Conservation (phyloP, 2,329 filamentous ascomycete genomes). For the Scytalidium sp. region DNA sequence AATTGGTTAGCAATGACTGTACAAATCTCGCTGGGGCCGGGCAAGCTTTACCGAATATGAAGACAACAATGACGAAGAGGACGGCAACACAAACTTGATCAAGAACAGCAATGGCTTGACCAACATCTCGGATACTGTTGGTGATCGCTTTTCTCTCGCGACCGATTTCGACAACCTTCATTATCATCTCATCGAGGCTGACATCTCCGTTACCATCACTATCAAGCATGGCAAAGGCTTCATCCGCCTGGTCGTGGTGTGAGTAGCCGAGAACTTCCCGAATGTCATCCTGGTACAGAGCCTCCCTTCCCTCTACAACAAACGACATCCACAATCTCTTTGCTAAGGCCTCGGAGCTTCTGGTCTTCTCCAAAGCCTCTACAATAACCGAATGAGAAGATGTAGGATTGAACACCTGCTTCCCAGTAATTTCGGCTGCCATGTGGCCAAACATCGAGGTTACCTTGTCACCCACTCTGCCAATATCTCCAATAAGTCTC, state of each 20-base stretch:
- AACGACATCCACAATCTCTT: slow-evolving; percentile 98
- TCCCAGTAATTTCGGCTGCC: slow-evolving; percentile 91
- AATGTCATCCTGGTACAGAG: slow-evolving; percentile 77
- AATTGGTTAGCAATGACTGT: slow-evolving; percentile 41
- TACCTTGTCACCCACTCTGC: slow-evolving; percentile 86
- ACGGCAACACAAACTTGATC: slow-evolving; percentile 82
- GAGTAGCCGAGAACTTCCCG: slow-evolving; percentile 79
- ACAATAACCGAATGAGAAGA: slow-evolving; percentile 87
- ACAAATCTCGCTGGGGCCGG: not conserved
- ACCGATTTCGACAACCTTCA: slow-evolving; percentile 76
- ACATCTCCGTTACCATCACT: slow-evolving; percentile 90
- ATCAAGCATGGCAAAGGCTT: slow-evolving; percentile 77
- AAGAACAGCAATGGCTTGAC: slow-evolving; percentile 87
- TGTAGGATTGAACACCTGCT: slow-evolving; percentile 90
- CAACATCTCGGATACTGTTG: slow-evolving; percentile 95
- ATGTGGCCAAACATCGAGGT: slow-evolving; percentile 91
- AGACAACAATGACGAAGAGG: slow-evolving; percentile 75
- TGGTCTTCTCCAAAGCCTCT: slow-evolving; percentile 80
- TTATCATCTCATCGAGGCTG: slow-evolving; percentile 92
- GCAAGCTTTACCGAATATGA: slow-evolving; percentile 49
- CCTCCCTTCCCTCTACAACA: slow-evolving; percentile 82
- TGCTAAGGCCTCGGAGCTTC: slow-evolving; percentile 87
- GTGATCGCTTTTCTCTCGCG: slow-evolving; percentile 84
- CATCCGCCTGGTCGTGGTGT: slow-evolving; percentile 75
- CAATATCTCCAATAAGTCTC: slow-evolving; percentile 50